These are phyloP conservation scores for Ziziphus jujuba DNA, from an alignment of 306 rosid genomes.

Conservation along the genomic window DNA sequence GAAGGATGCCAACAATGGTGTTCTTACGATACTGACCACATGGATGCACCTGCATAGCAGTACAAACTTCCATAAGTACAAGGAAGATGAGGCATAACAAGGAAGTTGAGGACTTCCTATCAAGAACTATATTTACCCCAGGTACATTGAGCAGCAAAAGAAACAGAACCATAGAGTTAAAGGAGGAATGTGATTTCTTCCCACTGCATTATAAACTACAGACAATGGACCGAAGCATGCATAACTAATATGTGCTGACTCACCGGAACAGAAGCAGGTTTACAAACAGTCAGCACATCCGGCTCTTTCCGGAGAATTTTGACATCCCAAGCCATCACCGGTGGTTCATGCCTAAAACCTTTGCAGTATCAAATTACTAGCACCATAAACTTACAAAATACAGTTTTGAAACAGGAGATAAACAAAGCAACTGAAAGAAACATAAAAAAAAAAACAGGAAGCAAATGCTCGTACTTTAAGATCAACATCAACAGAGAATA, in stretches of 20 bases:
- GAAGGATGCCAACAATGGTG: conserved; percentile 87
- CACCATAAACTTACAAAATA: conserved; percentile 22
- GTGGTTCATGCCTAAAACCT: conserved; percentile 85
- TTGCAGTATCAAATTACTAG: conserved; percentile 30
- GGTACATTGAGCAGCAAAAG: neutral
- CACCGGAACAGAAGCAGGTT: conserved; percentile 91
- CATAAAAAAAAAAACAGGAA: neutral
- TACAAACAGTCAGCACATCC: conserved; percentile 71
- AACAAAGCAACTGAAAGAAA: neutral
- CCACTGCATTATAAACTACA: neutral
- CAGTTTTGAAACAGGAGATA: neutral
- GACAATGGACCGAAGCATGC: neutral
- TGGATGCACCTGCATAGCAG: conserved; percentile 81
- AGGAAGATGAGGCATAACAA: conserved; percentile 14
- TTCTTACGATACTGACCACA: conserved; percentile 99
- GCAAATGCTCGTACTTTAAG: neutral
- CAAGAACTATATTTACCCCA: neutral
- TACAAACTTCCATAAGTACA: conserved; percentile 28
- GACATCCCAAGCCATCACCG: conserved; percentile 69
- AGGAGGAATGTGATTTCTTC: neutral
- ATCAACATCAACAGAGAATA: neutral
- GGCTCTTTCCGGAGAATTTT: conserved; percentile 53
- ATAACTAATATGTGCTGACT: conserved; percentile 26
- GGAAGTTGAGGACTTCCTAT: conserved; percentile 1
- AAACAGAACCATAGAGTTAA: neutral